Evolutionary conservation across 306 rosid genomes (phyloP), one percentile per base, ranked within the genome.

Genomic region (Acacia crassicarpa): DNA sequence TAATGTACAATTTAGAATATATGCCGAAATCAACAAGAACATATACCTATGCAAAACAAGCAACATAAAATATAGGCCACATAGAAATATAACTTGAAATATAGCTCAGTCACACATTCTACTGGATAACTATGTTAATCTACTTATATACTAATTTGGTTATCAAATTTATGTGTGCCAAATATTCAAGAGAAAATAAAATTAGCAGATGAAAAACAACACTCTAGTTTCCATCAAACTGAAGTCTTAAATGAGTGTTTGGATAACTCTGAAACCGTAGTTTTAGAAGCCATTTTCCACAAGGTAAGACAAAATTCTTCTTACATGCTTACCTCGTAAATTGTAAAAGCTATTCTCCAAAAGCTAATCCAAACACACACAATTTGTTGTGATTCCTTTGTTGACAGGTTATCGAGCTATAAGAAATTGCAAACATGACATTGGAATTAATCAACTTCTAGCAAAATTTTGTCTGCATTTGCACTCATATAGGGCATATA

Each of bases 151-250:
- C 54, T 41, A 25, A 79, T n/a, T 72, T 65, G 76, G 25, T 63
- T 8, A 33, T 23, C 77, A 58, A 66, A 54, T 43, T 63, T 43
- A 17, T 1, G 33, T 32, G 20, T 56, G 59, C 9, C 13, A 73
- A 84, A 33, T 72, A 45, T 49, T 67, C n/a, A 43, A 69, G 49
- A 38, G 19, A 69, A 25, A 72, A 51, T 48, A 76, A 41, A 54
- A 49, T 25, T 54, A 48, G 67, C 80, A 75, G 51, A 70, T 76
- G 67, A 73, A 43, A 73, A 38, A 17, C 46, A 75, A 44, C 76
- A 40, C 72, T 75, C 62, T 40, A n/a, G 54, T 76, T 81, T 53
- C 65, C 45, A 14, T 75, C 78, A 41, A 9, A 70, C 67, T 35
- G n/a, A 62, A 41, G 41, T 80, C 5, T 51, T 48, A 23, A 32